These are phyloP conservation scores for Fusarium pseudonygamai DNA, from an alignment of 2,329 filamentous ascomycete genomes.

Conservation along the genomic window DNA sequence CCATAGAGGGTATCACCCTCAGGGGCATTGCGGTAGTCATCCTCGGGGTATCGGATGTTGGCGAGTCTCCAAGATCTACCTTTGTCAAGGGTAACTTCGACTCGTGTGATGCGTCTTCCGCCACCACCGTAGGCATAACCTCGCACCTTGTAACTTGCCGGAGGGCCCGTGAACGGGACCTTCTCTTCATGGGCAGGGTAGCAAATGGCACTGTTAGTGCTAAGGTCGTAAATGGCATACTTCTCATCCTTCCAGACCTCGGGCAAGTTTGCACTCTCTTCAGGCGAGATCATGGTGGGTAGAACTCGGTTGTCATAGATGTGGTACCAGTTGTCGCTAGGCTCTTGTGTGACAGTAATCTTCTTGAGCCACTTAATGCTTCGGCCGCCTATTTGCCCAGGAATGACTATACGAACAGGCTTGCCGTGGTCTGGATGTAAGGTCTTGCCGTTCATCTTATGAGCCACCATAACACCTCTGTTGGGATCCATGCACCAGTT, in stretches of 20 bases:
- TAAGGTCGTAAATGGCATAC: constrained; percentile 93
- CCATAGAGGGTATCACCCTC: constrained; percentile 74
- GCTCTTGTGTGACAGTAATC: constrained; percentile 78
- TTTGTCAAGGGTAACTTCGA: constrained; percentile 85
- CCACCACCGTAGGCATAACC: constrained; percentile 93
- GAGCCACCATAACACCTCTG: constrained; percentile 84
- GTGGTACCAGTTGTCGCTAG: constrained; percentile 95
- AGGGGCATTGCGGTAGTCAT: constrained; percentile 74
- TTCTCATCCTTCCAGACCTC: constrained; percentile 88
- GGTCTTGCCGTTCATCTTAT: constrained; percentile 89
- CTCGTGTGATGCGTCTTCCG: constrained; percentile 81
- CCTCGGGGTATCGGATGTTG: constrained; percentile 83
- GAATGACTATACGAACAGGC: constrained; percentile 83
- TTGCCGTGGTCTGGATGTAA: constrained; percentile 87
- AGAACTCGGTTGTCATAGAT: constrained; percentile 93
- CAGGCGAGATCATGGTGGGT: constrained; percentile 85
- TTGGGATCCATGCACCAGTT: constrained; percentile 89
- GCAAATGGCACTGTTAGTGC: constrained; percentile 83
- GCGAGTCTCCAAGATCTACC: constrained; percentile 83
- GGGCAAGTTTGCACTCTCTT: constrained; percentile 77
- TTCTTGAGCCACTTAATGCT: constrained; percentile 94
- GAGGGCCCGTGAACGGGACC: constrained; percentile 59
- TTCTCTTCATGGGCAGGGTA: constrained; percentile 82
- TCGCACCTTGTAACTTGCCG: constrained; percentile 69
- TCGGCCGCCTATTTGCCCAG: constrained; percentile 89